phyloP scores from a whole-genome alignment of 1,284 basidiomycete genomes.

The Abortiporus biennis region DNA sequence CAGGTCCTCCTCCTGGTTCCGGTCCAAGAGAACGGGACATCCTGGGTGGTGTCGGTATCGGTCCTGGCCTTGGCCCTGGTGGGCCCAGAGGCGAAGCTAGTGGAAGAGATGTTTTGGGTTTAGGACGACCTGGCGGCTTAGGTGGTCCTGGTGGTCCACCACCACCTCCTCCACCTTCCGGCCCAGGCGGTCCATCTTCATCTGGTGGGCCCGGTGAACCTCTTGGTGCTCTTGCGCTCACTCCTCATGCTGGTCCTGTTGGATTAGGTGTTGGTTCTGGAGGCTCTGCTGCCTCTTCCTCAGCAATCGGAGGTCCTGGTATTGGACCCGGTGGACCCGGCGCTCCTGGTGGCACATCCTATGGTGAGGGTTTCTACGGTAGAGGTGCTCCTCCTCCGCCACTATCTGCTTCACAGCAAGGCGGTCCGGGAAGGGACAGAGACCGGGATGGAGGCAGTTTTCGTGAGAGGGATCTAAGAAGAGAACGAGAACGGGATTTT shows the following conservation, averaged over 20 bases:
- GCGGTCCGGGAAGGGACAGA: no score
- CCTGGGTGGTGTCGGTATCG: no score
- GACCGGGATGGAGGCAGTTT: no score
- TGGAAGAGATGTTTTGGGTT: conserved; percentile 22
- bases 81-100: conserved; percentile 15
- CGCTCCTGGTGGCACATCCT: conserved; percentile 20
- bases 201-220: background rate
- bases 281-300: background rate
- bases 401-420: no score
- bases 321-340: conserved; percentile 15
- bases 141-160: conserved; percentile 12
- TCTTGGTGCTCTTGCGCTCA: background rate
- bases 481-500: no score
- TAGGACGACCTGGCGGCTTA: conserved; percentile 18
- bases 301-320: background rate
- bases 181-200: background rate
- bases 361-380: no score
- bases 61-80: conserved; percentile 8
- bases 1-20: conserved; percentile 9
- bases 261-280: background rate
- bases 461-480: no score
- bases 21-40: no score
- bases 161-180: background rate
- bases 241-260: background rate
- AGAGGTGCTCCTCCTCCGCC: no score